Percentiles rank a stretch among this genome's conserved stretches.
phyloP scores from a whole-genome alignment of 306 rosid species.

The Citrullus mucosospermus region DNA sequence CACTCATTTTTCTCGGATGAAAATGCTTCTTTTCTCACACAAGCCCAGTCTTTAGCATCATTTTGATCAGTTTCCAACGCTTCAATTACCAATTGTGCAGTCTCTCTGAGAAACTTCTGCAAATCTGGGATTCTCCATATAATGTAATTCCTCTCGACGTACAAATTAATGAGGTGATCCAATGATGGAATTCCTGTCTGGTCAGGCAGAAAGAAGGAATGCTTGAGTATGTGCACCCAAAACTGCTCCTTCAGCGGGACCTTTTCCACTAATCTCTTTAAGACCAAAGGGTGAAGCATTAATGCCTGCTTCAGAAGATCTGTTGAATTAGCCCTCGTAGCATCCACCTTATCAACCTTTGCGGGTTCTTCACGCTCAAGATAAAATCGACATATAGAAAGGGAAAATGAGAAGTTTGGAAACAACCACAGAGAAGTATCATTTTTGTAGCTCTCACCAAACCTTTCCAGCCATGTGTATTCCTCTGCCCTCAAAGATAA shows the following conservation, averaged over 20 bases:
- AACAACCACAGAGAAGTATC: slow-evolving; percentile 78
- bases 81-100: slow-evolving; percentile 56
- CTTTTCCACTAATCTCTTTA: slow-evolving; percentile 66
- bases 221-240: slow-evolving; percentile 52
- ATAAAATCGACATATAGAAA: slow-evolving; percentile 69
- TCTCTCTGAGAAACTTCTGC: slow-evolving; percentile 54
- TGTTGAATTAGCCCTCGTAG: slow-evolving; percentile 42
- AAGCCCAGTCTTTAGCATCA: slow-evolving; percentile 69
- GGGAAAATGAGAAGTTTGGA: slow-evolving; percentile 90
- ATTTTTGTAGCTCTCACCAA: slow-evolving; percentile 70
- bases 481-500: slow-evolving; percentile 80
- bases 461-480: slow-evolving; percentile 81
- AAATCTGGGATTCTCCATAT: slow-evolving; percentile 91
- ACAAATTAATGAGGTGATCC: slow-evolving; percentile 79
- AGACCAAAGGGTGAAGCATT: slow-evolving; percentile 86
- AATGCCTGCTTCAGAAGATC: slow-evolving; percentile 96
- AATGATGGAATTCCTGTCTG: slow-evolving; percentile 53
- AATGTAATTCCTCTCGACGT: slow-evolving; percentile 71
- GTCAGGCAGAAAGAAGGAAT: slow-evolving; percentile 56
- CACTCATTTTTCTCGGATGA: slow-evolving; percentile 86
- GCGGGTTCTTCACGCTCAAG: slow-evolving; percentile 46
- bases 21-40: slow-evolving; percentile 88
- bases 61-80: slow-evolving; percentile 39
- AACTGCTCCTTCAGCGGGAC: slow-evolving; percentile 78
- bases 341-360: slow-evolving; percentile 18